Evolutionary conservation across 2,329 filamentous ascomycete genomes (phyloP), one percentile per base, ranked within the genome.

Genomic region (Massarina eburnea): DNA sequence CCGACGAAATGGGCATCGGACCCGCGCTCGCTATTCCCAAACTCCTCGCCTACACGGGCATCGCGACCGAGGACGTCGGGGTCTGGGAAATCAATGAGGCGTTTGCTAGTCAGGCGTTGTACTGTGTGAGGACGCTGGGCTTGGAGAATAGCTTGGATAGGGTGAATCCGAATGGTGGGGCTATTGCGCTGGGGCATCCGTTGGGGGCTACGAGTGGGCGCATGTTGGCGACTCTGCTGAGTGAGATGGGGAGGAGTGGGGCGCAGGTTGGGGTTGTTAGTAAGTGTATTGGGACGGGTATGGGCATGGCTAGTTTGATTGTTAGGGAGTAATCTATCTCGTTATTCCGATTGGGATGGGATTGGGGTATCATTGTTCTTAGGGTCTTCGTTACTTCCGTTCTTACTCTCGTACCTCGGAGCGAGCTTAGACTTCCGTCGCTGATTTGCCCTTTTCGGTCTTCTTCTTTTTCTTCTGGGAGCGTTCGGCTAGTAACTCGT

Each of bases 31-130:
- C 89, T 0, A 92, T 96, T 41, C 91, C 91, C 6, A 88, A 86
- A 66, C 77, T 96, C 17, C 77, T 96, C n/a, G 69, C 75, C 15
- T 81, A 82, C 49, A 80, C 86, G 1, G 89, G 85, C 1, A 68
- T 96, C 12, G 65, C 73, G 34, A 84, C 76, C 10, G 75, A 77
- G 2, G 89, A 96, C 46, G 82, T 97, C 0, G 80, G 85, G 27
- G 76, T 94, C 8, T 96, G 91, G 91, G 91, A 96, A 76, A 87
- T 96, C 71, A 96, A 96, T 70, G 91, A 96, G 80, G 82, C 82
- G 12, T 85, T 85, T 66, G 82, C 81, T 4, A 80, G 76, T 39
- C 82, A 85, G 62, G 80, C 81, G 30, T 62, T 85, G 41, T 81
- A 95, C 72, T 91, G 86, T 59, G 73, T 92, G 36, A 76, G 89